These are phyloP conservation scores for Aspergillus ellipticus DNA, from an alignment of 495 filamentous ascomycete genomes.

Conservation along the genomic window DNA sequence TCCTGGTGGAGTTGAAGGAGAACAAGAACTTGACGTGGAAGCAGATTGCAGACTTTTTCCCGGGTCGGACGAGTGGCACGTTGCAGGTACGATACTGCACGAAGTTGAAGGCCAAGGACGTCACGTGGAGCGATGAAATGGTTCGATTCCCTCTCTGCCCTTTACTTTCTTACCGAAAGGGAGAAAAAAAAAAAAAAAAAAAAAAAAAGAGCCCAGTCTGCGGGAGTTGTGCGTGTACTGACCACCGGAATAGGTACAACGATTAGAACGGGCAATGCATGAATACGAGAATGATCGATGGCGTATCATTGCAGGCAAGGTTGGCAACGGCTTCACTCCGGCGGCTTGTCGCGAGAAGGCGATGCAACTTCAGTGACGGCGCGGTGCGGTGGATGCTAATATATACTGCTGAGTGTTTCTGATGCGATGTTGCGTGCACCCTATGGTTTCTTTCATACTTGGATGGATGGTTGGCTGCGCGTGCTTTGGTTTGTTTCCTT, in stretches of 20 bases:
- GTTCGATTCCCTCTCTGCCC: conserved; percentile 47
- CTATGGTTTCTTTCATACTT: not conserved
- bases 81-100: conserved; percentile 93
- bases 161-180: conserved; percentile 9
- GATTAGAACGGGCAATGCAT: conserved; percentile 71
- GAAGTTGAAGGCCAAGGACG: conserved; percentile 86
- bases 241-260: conserved; percentile 56
- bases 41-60: conserved; percentile 93
- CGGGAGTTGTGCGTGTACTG: too few species aligned
- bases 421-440: too few species aligned
- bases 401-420: not conserved
- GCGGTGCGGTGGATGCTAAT: conserved; percentile 6
- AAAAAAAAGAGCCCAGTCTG: too few species aligned
- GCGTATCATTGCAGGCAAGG: conserved; percentile 81
- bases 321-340: conserved; percentile 80
- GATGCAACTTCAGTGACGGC: conserved; percentile 40
- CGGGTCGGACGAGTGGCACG: conserved; percentile 80
- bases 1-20: conserved; percentile 85
- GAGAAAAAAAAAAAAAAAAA: too few species aligned
- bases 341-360: conserved; percentile 81
- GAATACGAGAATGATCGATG: conserved; percentile 90
- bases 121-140: conserved; percentile 88
- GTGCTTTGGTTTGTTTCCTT: not conserved
- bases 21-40: conserved; percentile 92
- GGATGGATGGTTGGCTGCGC: not conserved